Percentiles rank a stretch among this genome's conserved stretches.
phyloP scores from a whole-genome alignment of 345 rosid species.

The Heritiera fomes region DNA sequence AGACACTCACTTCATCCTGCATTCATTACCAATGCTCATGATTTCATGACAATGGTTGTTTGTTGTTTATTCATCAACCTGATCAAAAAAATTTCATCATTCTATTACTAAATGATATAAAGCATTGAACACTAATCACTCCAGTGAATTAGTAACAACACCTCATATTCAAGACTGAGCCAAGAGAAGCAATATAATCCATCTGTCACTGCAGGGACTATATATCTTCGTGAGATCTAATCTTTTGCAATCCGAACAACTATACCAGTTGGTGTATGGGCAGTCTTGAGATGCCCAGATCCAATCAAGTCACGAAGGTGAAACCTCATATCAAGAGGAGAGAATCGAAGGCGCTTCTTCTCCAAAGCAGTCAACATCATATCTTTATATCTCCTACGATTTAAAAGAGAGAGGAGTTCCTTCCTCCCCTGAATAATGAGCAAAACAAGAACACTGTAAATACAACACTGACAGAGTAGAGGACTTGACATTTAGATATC shows the following conservation, averaged over 20 bases:
- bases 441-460: conserved; percentile 16
- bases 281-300: conserved; percentile 75
- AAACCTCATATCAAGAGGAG: conserved; percentile 90
- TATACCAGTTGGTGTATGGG: conserved; percentile 57
- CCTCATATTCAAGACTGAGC: conserved; percentile 23
- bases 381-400: conserved; percentile 82
- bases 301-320: conserved; percentile 94
- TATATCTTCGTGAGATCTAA: conserved; percentile 30
- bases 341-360: conserved; percentile 74
- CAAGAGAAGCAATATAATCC: conserved; percentile 18
- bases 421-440: conserved; percentile 72
- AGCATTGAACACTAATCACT: conserved; percentile 10
- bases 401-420: conserved; percentile 62
- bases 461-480: background rate
- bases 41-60: conserved; percentile 12
- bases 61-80: conserved; percentile 21
- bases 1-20: conserved; percentile 25
- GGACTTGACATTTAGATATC: background rate
- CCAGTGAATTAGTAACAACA: background rate
- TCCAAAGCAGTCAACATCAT: conserved; percentile 84
- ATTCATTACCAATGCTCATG: conserved; percentile 1
- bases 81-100: background rate
- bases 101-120: conserved; percentile 8
- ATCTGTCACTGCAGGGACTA: background rate
- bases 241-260: conserved; percentile 64